phyloP scores from a whole-genome alignment of 1,284 basidiomycete genomes.

The Neolentinus lepideus region DNA sequence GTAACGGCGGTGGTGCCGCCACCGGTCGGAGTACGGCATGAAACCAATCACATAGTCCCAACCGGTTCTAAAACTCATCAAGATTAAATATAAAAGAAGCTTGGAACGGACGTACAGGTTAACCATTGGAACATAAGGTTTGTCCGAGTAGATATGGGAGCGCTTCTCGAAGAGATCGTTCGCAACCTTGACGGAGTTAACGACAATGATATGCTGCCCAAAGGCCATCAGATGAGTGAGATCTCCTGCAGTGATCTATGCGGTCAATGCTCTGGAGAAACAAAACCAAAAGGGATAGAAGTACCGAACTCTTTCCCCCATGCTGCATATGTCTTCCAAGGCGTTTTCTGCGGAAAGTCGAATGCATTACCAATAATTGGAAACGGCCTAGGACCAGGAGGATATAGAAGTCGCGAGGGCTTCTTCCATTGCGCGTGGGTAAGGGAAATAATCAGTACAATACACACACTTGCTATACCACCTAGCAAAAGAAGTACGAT shows the following conservation, averaged over 20 bases:
- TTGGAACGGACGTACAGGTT: neutral
- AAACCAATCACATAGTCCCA: conserved; percentile 1
- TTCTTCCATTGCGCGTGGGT: conserved; percentile 2
- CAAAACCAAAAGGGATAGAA: neutral
- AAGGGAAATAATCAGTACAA: no score
- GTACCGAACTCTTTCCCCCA: conserved; percentile 4
- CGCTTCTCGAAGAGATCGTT: conserved; percentile 15
- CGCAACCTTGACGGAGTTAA: conserved; percentile 12
- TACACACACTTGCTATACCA: no score
- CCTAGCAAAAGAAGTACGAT: no score
- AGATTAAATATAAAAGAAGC: neutral
- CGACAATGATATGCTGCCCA: conserved; percentile 11
- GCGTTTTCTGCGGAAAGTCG: neutral
- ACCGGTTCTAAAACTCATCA: neutral
- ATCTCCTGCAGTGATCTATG: neutral
- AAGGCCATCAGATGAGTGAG: conserved; percentile 7
- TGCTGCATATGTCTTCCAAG: conserved; percentile 1
- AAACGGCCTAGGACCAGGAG: neutral
- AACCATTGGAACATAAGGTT: conserved; percentile 6
- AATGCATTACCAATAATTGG: conserved; percentile 1
- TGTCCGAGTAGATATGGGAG: conserved; percentile 13
- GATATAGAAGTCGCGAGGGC: conserved; percentile 4
- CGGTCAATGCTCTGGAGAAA: neutral
- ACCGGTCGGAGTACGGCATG: neutral
- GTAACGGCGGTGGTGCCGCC: neutral